A percentile compares a stretch with the other conserved stretches of the same genome.
Conservation (phyloP, 2,329 filamentous ascomycete genomes). For the Cytospora schulzeri region DNA sequence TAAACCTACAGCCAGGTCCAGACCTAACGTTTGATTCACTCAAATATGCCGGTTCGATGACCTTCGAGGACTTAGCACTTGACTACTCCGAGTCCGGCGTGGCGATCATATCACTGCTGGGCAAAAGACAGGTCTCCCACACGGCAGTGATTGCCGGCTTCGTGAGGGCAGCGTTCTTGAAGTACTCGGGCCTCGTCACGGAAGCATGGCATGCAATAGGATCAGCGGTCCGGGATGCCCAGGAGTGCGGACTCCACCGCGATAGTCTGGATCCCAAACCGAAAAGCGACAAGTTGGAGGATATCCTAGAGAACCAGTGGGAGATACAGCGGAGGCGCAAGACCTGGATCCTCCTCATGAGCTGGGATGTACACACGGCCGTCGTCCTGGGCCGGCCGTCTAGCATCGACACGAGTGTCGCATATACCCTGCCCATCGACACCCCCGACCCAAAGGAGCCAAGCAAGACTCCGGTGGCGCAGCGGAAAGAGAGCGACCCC, state of each 20-base stretch:
- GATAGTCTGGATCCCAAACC: constrained; percentile 55
- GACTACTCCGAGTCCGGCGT: constrained; percentile 64
- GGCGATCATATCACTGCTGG: constrained; percentile 55
- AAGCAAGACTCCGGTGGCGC: constrained; percentile 50
- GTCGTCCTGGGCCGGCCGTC: constrained; percentile 58
- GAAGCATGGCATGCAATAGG: constrained; percentile 57
- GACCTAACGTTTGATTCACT: constrained; percentile 55
- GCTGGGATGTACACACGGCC: constrained; percentile 58
- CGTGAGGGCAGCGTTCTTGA: constrained; percentile 57
- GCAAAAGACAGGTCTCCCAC: constrained; percentile 58
- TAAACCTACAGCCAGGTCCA: constrained; percentile 52
- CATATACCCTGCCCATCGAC: constrained; percentile 56
- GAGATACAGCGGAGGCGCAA: constrained; percentile 56
- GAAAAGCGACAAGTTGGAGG: constrained; percentile 47
- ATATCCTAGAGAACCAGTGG: constrained; percentile 60
- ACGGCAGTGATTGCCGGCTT: constrained; percentile 61
- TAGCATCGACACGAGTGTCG: constrained; percentile 52
- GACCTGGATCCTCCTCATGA: constrained; percentile 57
- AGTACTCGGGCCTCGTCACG: constrained; percentile 60
- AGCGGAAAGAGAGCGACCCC: constrained; percentile 52
- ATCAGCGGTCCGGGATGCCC: constrained; percentile 60
- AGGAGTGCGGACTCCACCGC: constrained; percentile 63
- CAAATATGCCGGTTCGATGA: constrained; percentile 61
- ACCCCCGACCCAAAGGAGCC: constrained; percentile 50
- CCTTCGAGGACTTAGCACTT: constrained; percentile 60